Base-by-base conservation (phyloP, 2,329 filamentous ascomycete species). In the Truncatella angustata region DNA sequence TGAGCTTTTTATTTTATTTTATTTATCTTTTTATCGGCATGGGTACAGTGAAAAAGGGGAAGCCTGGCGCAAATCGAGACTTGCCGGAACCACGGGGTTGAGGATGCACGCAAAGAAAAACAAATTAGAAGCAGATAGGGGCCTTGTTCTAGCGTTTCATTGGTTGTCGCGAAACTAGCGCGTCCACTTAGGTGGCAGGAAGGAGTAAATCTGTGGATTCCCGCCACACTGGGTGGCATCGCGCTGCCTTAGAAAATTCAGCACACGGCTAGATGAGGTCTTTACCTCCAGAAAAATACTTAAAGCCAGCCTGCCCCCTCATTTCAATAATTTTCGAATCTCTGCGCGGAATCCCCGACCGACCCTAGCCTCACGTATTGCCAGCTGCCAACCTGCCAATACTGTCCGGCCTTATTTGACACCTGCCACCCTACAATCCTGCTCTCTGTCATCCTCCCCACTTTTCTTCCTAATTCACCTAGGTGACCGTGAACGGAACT, bases 301-400 rank as follows among this genome's bases (percentile, higher is more conserved):
- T 81, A 72, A 72, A 79, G 71, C 66, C 65, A 67, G 67, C 68
- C 72, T 72, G 76, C 77, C 78, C 47, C 79, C 70, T 77, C 79
- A 73, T 70, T 73, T 70, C 73, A 64, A 66, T 39, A 68, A 69
- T 73, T 75, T 73, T 66, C 69, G 71, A 66, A 66, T 65, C 75
- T 70, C 73, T 72, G 77, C 73, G 76, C 72, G 76, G 77, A 80
- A 79, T 72, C 75, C 71, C 74, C 76, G 76, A 80, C 75, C 74
- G 70, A 74, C 72, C 73, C 75, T 76, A 76, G 56, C 66, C 59
- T 59, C 56, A 61, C 60, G 58, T 59, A 58, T 47, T 49, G 58
- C 54, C 61, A 62, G 61, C 60, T 61, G 59, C 50, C 53, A 52
- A 58, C 49, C 60, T 59, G 53, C 53, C 59, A 58, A 56, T 58